phyloP scores from a whole-genome alignment of 345 rosid species.

The Laguncularia racemosa region DNA sequence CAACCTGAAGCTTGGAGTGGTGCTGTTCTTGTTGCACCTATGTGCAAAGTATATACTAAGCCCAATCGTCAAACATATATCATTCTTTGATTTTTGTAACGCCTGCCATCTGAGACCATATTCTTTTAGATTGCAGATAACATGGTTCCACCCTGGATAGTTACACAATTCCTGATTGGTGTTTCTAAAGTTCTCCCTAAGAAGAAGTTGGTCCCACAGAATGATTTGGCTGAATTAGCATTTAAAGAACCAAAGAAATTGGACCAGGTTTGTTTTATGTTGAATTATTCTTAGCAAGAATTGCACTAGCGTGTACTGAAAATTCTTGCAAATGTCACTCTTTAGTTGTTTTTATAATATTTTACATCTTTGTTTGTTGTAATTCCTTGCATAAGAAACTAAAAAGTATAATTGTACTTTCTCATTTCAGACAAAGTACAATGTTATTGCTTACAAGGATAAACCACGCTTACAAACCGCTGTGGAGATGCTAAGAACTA shows the following conservation, averaged over 20 bases:
- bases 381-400: background rate
- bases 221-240: conserved; percentile 75
- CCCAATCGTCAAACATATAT: background rate
- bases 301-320: no score
- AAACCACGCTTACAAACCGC: conserved; percentile 79
- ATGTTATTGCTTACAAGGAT: conserved; percentile 64
- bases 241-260: conserved; percentile 62
- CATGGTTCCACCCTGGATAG: conserved; percentile 57
- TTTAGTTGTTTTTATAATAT: background rate
- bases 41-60: conserved; percentile 74
- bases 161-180: conserved; percentile 58
- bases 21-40: conserved; percentile 83
- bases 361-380: background rate
- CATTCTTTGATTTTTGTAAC: background rate
- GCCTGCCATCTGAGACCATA: background rate
- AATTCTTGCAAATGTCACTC: background rate
- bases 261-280: conserved; percentile 37
- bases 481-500: conserved; percentile 63
- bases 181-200: conserved; percentile 68
- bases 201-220: conserved; percentile 81
- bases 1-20: conserved; percentile 88
- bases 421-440: conserved; percentile 54
- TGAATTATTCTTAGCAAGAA: conserved; percentile 1
- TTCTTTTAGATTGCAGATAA: conserved; percentile 73
- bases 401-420: conserved; percentile 2